Evolutionary conservation across 1,284 basidiomycete genomes (phyloP), one percentile per base, ranked within the genome.

Genomic region (Pseudozyma hubeiensis): DNA sequence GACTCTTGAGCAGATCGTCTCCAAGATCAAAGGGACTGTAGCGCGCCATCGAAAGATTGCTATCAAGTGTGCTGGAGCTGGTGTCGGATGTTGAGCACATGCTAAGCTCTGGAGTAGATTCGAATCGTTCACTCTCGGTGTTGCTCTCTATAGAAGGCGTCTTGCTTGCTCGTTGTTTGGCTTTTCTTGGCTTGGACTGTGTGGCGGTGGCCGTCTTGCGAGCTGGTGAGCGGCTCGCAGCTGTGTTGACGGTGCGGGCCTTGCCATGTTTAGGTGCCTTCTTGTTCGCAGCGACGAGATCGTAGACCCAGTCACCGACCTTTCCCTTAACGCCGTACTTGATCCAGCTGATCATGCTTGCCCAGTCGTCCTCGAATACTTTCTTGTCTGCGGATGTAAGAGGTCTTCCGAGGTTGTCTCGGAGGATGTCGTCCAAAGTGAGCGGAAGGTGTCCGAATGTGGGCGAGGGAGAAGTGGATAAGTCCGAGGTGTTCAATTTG

Each of bases 291-390:
- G 60, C 59, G 11, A 71, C 61, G 29, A 78, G 41, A 44, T 75
- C 68, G 19, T 67, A 48, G 6, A 81, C 45, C 79, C 79, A 81
- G 33, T 72, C 62, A 11, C 75, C 73, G 16, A 78, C 64, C 19
- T 73, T 75, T 39, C 79, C 77, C 46, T 77, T 79, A 45, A 69
- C 66, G 11, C 79, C 77, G 43, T 66, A 64, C 8, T 57, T 64
- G 61, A 81, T 62, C 40, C 70, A 75, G 40, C 70, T 77, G 34
- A 76, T 56, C 50, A 79, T 73, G 34, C 63, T 54, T 3, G 43
- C 34, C 75, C 75, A 81, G 7, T 74, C 71, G 5, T 65, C 64
- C 34, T 76, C 57, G 34, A 68, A 65, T 11, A 49, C 43, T 39
- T 63, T 44, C 56, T 63, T 65, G 52, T 55, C 61, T 40, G 51